Evolutionary conservation across 306 rosid species (phyloP).

Genomic region (Castanea crenata): DNA sequence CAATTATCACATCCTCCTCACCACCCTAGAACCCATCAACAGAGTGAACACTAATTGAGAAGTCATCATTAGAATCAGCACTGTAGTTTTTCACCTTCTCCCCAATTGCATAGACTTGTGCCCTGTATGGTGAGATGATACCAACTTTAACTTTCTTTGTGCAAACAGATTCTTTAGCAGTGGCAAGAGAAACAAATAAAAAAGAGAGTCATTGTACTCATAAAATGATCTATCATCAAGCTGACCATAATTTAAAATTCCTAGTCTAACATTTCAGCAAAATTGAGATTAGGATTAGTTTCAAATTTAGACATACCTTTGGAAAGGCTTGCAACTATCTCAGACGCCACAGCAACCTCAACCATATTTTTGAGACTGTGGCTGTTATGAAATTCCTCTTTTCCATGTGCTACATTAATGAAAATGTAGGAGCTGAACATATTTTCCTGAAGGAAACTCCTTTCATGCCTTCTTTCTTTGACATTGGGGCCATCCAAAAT

Average conservation of each 20-base stretch:
- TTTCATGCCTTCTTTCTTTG: constrained; percentile 5
- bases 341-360: constrained; percentile 14
- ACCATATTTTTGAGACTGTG: neutral
- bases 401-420: too few species aligned
- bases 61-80: too few species aligned
- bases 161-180: neutral
- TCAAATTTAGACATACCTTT: constrained; percentile 11
- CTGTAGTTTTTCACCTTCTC: too few species aligned
- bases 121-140: too few species aligned
- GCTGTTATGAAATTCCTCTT: neutral
- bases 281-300: too few species aligned
- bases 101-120: too few species aligned
- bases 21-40: too few species aligned
- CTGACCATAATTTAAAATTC: neutral
- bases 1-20: too few species aligned
- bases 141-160: constrained; percentile 2
- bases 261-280: neutral
- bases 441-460: neutral
- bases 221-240: neutral
- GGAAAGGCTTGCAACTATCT: constrained; percentile 32
- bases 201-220: too few species aligned
- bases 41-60: too few species aligned
- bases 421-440: too few species aligned
- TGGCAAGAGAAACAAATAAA: neutral
- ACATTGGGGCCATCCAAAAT: constrained; percentile 26